Base-by-base conservation (phyloP, 148 eudicot species). In the Amaranthus palmeri region DNA sequence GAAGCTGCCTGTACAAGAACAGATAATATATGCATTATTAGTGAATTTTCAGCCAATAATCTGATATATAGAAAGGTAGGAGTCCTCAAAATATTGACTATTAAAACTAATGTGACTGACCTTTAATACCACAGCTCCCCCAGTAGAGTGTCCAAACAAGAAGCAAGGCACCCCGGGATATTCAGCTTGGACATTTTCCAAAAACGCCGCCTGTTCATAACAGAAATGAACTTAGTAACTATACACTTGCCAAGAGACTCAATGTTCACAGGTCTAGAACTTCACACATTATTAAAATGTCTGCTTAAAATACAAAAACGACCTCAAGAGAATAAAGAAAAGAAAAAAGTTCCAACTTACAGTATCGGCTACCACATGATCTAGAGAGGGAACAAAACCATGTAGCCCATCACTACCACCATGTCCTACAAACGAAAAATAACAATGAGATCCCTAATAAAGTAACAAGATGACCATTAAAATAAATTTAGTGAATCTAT, bases 321-420 rank as follows among this genome's bases (percentile, higher is more conserved):
- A 25, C 36, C 13, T 58, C 65, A 46, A 51, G 53, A 61, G 68
- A 60, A 63, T n/a, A 72, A 63, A 44, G 70, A 17, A 25, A 44
- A 8, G 15, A 18, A 46, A 50, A 54, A 75, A 59, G 49, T 45
- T 50, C 47, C 18, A 74, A 84, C 96, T 84, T 81, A 91, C 95
- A 56, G 93, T 86, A 81, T 93, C 98, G 5, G 88, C 86, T 60
- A 93, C 96, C 64, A 85, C 98, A 61, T 91, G 89, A 71, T 93
- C 98, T 75, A 93, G 90, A 49, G 98, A 93, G 70, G 93, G 97
- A 54, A 93, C 98, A 69, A 89, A 93, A 66, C 98, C 98, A 73
- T 93, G 98, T 52, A 93, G 72, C 63, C 98, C 98, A 81, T 93
- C 98, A 82, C 98, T 93, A 46, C 98, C 96, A 54, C 98, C 98